Evolutionary conservation across 805 yeast species (phyloP).

Genomic region (Metschnikowia amazonensis): DNA sequence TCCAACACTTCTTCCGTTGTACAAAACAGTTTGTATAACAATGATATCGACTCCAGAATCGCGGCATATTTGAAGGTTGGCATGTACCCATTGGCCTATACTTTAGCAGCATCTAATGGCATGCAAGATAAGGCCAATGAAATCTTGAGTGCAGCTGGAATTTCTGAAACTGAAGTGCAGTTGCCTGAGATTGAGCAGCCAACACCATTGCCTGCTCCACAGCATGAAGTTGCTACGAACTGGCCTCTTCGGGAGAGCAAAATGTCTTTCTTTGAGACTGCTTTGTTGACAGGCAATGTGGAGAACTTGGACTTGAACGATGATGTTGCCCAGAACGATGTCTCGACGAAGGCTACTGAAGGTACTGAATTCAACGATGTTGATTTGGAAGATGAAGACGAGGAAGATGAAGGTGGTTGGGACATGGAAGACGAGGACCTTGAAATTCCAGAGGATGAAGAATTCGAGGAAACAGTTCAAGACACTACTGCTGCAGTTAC

Average conservation of each 20-base stretch:
- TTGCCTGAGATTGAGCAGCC: conserved; percentile 52
- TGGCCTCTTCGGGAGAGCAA: conserved; percentile 83
- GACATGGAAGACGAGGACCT: conserved; percentile 77
- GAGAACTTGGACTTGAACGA: conserved; percentile 59
- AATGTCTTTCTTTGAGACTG: conserved; percentile 80
- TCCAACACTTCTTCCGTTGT: conserved; percentile 75
- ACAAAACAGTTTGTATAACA: conserved; percentile 76
- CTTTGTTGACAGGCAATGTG: conserved; percentile 66
- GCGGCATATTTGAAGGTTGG: conserved; percentile 74
- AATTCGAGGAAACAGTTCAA: conserved; percentile 25
- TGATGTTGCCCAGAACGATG: conserved; percentile 9
- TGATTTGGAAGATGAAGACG: conserved; percentile 29
- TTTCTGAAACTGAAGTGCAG: conserved; percentile 57
- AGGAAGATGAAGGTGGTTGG: conserved; percentile 73
- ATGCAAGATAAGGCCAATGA: conserved; percentile 69
- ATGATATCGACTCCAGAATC: conserved; percentile 72
- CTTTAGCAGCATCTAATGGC: conserved; percentile 86
- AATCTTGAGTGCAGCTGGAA: conserved; percentile 66
- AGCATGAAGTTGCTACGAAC: conserved; percentile 43
- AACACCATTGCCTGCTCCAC: conserved; percentile 46
- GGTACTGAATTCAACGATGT: conserved; percentile 14
- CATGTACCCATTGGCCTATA: conserved; percentile 83
- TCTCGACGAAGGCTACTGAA: background rate
- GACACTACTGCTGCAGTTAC: conserved; percentile 6
- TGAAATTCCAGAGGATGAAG: conserved; percentile 48